A percentile compares a stretch with the other conserved stretches of the same genome.
Conservation (phyloP, 805 yeast species). For the Clavispora phyllophila region DNA sequence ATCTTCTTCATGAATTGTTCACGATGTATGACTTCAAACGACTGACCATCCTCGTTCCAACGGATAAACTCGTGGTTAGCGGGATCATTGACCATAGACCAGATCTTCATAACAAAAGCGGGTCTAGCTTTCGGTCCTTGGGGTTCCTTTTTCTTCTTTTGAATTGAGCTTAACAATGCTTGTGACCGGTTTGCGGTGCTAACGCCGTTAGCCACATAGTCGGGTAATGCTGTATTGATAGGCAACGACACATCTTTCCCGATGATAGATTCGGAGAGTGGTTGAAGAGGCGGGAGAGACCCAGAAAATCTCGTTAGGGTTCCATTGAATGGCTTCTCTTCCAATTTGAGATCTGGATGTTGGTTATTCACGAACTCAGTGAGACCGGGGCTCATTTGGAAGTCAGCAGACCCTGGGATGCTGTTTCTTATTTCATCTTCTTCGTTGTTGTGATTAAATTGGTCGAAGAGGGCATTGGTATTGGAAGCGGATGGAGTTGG, state of each 20-base stretch:
- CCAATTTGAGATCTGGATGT: not conserved
- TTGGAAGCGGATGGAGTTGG: conserved; percentile 8
- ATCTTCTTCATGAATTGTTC: conserved; percentile 80
- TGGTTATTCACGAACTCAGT: not conserved
- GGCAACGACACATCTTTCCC: conserved; percentile 1
- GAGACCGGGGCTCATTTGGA: not conserved
- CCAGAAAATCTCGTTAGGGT: conserved; percentile 10
- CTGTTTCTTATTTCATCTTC: not conserved
- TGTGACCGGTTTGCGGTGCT: conserved; percentile 6
- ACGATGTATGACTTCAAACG: conserved; percentile 79
- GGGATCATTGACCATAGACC: conserved; percentile 93
- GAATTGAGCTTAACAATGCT: conserved; percentile 4
- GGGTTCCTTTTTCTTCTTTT: conserved; percentile 28
- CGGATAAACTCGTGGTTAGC: conserved; percentile 63
- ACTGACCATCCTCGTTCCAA: conserved; percentile 83
- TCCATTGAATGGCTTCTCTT: not conserved
- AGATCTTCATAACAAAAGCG: conserved; percentile 86
- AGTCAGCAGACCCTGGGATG: not conserved
- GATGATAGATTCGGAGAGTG: conserved; percentile 16
- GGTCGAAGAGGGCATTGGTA: conserved; percentile 8
- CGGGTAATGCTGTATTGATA: conserved; percentile 7
- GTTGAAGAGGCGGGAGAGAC: conserved; percentile 14
- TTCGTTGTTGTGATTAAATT: conserved; percentile 1
- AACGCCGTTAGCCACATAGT: conserved; percentile 8
- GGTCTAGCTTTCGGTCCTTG: conserved; percentile 58